Evolutionary conservation across 2,329 filamentous ascomycete genomes (phyloP), one percentile per base, ranked within the genome.

Genomic region (Pestalotiopsis sp.): DNA sequence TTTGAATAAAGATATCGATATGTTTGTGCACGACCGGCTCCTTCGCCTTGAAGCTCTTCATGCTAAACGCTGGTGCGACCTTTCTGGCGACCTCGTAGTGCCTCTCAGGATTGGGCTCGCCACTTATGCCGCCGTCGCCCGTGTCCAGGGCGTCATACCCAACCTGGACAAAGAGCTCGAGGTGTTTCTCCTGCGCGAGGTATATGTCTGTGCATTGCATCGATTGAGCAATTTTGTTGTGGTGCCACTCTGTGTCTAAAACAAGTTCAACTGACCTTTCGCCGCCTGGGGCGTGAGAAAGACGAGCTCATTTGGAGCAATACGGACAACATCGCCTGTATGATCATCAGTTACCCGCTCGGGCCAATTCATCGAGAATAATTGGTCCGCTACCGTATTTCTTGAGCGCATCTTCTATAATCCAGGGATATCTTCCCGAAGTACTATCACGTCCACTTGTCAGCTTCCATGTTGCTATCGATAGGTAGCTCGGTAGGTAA

Each of bases 1-100:
- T 66, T 1, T 26, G 5, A 20, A 73, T 63, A 48, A 73, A 74
- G 14, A 65, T 66, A 65, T 75, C 70, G 17, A 73, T 66, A 39
- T 75, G 66, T 26, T 67, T 55, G 20, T 74, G 68, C 64, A 74
- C 71, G 26, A 70, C 70, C 0, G 60, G 48, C 5, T 66, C 67
- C 14, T 71, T 68, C 3, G 70, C 65, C 4, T 64, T 64, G 20
- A 64, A 52, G n/a, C 56, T 65, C 44, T 68, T 59, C 1, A n/a
- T 57, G 39, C 73, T 75, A 38, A 75, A 75, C 3, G 72, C 74
- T 7, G 75, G 73, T 0, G 69, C 58, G 2, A 75, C 26, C 66
- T 72, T 69, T 40, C 70, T 65, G 2, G 73, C 67, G 2, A 75
- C 70, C 24, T 68, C 67, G 5, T 68, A 71, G 55, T 73, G 74